These are phyloP conservation scores for Diaporthe humulicola DNA, from an alignment of 2,329 filamentous ascomycete genomes.

Conservation along the genomic window DNA sequence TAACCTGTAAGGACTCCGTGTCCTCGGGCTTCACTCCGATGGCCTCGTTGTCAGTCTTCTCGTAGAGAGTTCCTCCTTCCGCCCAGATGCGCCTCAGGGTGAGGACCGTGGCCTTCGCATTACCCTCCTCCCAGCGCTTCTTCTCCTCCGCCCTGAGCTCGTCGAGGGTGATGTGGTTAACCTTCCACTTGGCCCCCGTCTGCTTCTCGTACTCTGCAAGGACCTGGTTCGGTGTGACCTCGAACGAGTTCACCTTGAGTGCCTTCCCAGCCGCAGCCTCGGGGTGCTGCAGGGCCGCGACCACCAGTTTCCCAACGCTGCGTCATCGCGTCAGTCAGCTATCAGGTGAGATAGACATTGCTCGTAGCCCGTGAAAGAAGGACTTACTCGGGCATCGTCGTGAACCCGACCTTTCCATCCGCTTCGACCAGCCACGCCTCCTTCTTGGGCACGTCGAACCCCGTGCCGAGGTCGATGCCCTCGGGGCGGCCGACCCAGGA, in stretches of 20 bases:
- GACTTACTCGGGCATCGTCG: conserved; percentile 78
- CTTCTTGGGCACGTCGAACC: conserved; percentile 69
- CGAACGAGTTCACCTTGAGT: conserved; percentile 79
- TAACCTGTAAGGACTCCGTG: conserved; percentile 63
- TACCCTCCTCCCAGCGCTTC: conserved; percentile 67
- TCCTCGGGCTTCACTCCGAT: conserved; percentile 64
- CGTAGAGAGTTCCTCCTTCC: conserved; percentile 79
- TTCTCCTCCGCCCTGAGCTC: conserved; percentile 69
- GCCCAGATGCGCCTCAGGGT: conserved; percentile 80
- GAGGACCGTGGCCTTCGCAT: conserved; percentile 64
- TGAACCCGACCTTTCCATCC: conserved; percentile 75
- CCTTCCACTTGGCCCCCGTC: conserved; percentile 69
- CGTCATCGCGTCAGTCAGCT: neutral
- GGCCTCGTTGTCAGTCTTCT: conserved; percentile 74
- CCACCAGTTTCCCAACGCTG: conserved; percentile 76
- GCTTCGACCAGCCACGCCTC: conserved; percentile 73
- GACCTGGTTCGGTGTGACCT: conserved; percentile 72
- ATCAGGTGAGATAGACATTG: neutral
- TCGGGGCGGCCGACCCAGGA: conserved; percentile 66
- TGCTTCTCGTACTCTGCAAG: conserved; percentile 77
- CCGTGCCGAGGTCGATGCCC: conserved; percentile 59
- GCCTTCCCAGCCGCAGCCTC: conserved; percentile 65
- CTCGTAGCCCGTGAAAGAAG: neutral
- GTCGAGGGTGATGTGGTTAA: conserved; percentile 65
- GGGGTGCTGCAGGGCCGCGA: conserved; percentile 71